These are phyloP conservation scores for Suillus paluster DNA, from an alignment of 768 basidiomycete genomes.

Conservation along the genomic window DNA sequence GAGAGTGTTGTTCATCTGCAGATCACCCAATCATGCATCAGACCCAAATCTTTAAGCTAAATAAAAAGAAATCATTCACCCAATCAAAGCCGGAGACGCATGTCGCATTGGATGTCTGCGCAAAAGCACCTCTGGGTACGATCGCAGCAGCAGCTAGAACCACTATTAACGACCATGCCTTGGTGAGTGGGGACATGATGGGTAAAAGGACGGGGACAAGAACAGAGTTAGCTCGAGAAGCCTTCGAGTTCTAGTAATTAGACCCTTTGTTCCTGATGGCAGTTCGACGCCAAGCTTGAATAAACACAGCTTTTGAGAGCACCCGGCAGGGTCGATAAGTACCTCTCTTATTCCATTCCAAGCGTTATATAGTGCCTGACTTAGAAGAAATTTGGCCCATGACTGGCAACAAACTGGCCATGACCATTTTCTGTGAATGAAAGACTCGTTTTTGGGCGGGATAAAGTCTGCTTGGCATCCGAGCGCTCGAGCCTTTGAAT, in stretches of 20 bases:
- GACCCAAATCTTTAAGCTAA: background rate
- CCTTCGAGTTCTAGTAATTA: no score
- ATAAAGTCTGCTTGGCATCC: background rate
- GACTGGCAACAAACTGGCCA: background rate
- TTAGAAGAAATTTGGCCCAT: no score
- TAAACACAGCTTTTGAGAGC: background rate
- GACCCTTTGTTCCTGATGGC: no score
- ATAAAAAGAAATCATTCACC: constrained; percentile 23
- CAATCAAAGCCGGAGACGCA: constrained; percentile 29
- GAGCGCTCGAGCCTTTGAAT: no score
- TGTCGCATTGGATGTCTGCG: constrained; percentile 25
- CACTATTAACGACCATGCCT: background rate
- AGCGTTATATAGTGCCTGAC: background rate
- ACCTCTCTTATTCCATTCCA: background rate
- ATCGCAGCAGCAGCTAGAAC: constrained; percentile 22
- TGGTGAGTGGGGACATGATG: no score
- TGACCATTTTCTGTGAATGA: background rate
- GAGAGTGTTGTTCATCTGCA: constrained; percentile 19
- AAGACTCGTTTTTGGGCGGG: background rate
- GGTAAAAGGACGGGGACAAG: no score
- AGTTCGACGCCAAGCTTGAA: background rate
- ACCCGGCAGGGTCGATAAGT: background rate
- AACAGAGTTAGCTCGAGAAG: no score
- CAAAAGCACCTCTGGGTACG: constrained; percentile 18
- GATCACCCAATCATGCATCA: background rate